These are phyloP conservation scores for Pleurotus citrinopileatus DNA, from an alignment of 768 basidiomycete species.

Conservation along the genomic window DNA sequence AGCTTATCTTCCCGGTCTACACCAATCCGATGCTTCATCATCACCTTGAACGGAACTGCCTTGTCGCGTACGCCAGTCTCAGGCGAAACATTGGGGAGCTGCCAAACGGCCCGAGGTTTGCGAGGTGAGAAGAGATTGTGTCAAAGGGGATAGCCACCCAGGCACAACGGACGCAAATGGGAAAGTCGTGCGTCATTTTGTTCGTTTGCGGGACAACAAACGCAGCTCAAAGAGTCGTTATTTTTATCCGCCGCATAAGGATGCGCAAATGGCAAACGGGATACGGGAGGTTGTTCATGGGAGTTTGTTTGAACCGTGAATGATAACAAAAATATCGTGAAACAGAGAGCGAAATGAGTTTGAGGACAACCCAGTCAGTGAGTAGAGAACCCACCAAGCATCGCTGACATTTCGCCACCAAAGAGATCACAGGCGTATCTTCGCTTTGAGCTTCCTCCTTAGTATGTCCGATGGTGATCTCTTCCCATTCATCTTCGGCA, in stretches of 20 bases:
- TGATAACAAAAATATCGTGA: constrained; percentile 7
- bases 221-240: background rate
- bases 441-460: constrained; percentile 20
- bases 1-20: constrained; percentile 45
- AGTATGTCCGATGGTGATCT: constrained; percentile 45
- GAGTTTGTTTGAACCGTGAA: constrained; percentile 2
- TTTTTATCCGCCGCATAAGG: background rate
- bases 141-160: background rate
- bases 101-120: constrained; percentile 7
- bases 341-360: background rate
- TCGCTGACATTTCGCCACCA: constrained; percentile 69
- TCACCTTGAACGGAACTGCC: constrained; percentile 72
- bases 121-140: background rate
- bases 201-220: too few species aligned
- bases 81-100: constrained; percentile 76
- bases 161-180: constrained; percentile 2
- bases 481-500: constrained; percentile 68
- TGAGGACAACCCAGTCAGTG: background rate
- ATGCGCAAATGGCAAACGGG: background rate
- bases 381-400: constrained; percentile 54
- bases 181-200: constrained; percentile 5
- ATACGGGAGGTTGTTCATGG: background rate
- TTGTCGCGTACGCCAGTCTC: constrained; percentile 62
- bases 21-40: constrained; percentile 70
- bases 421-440: constrained; percentile 38